Conservation (phyloP, 1,284 basidiomycete genomes). For the Chondrostereum purpureum region DNA sequence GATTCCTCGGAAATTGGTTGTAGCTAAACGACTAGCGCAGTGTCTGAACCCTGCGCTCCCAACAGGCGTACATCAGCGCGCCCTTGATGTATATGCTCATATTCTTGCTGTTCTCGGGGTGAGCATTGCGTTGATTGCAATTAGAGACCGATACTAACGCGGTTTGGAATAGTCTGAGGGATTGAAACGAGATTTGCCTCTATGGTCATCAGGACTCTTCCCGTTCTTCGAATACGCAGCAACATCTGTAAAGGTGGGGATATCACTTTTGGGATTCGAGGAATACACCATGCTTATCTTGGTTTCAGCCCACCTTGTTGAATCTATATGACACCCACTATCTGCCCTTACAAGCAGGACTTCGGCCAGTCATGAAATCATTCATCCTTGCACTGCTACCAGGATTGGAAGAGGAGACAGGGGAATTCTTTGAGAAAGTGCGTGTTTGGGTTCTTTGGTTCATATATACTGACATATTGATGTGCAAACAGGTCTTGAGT, state of each 20-base stretch:
- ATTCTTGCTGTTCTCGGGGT: conserved; percentile 89
- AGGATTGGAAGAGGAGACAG: conserved; percentile 91
- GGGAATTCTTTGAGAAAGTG: conserved; percentile 95
- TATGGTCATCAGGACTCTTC: conserved; percentile 96
- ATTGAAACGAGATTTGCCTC: conserved; percentile 77
- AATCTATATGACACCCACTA: conserved; percentile 89
- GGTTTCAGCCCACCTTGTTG: conserved; percentile 67
- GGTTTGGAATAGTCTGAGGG: conserved; percentile 66
- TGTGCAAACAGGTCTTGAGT: conserved; percentile 57
- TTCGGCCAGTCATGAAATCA: conserved; percentile 90
- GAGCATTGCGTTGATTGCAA: conserved; percentile 25
- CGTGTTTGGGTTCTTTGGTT: conserved; percentile 13
- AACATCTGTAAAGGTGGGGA: conserved; percentile 80
- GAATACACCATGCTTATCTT: conserved; percentile 5
- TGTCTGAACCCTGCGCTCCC: conserved; percentile 96
- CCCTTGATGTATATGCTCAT: conserved; percentile 92
- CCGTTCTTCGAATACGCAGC: conserved; percentile 99
- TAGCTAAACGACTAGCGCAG: conserved; percentile 92
- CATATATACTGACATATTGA: neutral
- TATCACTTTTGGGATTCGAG: conserved; percentile 1
- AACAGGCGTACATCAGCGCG: conserved; percentile 93
- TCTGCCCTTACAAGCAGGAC: conserved; percentile 73
- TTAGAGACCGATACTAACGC: conserved; percentile 7
- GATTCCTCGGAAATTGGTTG: conserved; percentile 91
- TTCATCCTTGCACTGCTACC: conserved; percentile 91